Conservation (phyloP, 148 eudicot genomes). For the Chenopodium album region DNA sequence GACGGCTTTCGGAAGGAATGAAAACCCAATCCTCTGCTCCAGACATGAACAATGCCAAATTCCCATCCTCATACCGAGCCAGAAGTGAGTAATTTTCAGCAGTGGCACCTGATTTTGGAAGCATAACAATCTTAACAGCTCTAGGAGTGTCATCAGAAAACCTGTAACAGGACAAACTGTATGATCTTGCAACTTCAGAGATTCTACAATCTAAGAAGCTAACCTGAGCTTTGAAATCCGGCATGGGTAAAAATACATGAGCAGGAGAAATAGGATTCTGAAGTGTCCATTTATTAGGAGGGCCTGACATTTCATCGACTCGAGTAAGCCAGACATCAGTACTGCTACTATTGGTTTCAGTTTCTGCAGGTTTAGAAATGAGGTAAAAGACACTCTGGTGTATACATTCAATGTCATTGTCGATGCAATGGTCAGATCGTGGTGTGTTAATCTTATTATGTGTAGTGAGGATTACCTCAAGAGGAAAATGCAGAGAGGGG, state of each 20-base stretch:
- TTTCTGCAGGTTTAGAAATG: not conserved
- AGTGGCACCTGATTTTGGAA: not conserved
- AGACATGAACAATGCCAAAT: not conserved
- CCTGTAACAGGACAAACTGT: not conserved
- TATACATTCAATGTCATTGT: not conserved
- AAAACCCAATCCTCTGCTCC: not conserved
- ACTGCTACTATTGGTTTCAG: not conserved
- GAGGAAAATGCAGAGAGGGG: not conserved
- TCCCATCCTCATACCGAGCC: not conserved
- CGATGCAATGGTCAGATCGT: not conserved
- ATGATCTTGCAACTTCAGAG: not conserved
- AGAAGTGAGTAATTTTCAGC: not conserved
- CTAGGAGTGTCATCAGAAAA: not conserved
- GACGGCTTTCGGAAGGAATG: not conserved
- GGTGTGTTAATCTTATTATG: no score
- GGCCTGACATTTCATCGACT: not conserved
- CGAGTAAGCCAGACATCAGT: not conserved
- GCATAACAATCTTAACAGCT: not conserved
- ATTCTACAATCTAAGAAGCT: not conserved
- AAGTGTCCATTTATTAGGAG: not conserved
- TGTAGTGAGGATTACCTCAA: not conserved
- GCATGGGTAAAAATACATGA: no score
- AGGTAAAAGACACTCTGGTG: not conserved
- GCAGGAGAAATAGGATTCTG: not conserved
- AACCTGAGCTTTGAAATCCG: not conserved